These are phyloP conservation scores for Spencermartinsiella europaea DNA, from an alignment of 805 yeast species.

Conservation along the genomic window DNA sequence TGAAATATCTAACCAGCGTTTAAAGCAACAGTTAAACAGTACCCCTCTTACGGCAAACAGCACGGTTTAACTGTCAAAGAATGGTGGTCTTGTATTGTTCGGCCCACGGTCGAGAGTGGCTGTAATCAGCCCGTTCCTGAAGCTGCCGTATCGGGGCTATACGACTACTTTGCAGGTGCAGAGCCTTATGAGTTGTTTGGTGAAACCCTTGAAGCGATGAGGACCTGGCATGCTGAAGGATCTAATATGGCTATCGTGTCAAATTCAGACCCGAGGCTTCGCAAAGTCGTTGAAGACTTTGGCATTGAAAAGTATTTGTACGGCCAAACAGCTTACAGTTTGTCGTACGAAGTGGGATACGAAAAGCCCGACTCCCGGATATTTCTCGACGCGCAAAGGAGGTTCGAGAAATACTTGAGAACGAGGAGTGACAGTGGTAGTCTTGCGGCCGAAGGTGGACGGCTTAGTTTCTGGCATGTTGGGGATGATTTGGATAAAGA, in stretches of 20 bases:
- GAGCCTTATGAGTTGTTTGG: conserved; percentile 16
- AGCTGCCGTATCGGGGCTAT: conserved; percentile 8
- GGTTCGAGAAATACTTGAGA: neutral
- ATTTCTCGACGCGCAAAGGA: conserved; percentile 7
- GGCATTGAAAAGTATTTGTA: conserved; percentile 8
- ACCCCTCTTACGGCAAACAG: conserved; percentile 19
- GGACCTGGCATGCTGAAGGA: neutral
- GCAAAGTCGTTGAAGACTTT: conserved; percentile 10
- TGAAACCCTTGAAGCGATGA: conserved; percentile 12
- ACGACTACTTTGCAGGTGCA: conserved; percentile 16
- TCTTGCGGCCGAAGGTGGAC: neutral
- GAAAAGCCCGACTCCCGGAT: conserved; percentile 19
- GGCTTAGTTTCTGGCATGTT: conserved; percentile 18
- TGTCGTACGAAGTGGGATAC: conserved; percentile 20
- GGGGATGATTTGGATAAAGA: conserved; percentile 22
- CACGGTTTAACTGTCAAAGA: conserved; percentile 7
- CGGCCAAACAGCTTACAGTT: conserved; percentile 2
- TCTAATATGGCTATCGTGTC: conserved; percentile 17
- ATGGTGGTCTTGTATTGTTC: conserved; percentile 20
- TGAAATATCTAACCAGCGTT: conserved; percentile 15
- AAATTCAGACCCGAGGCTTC: conserved; percentile 20
- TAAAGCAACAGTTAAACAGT: conserved; percentile 9
- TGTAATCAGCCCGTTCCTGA: conserved; percentile 1
- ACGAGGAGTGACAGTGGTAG: too few relatives aligned
- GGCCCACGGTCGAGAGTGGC: conserved; percentile 3